These are phyloP conservation scores for Mucor lusitanicus DNA, from an alignment of 371 early-diverging fungal species.

Conservation along the genomic window DNA sequence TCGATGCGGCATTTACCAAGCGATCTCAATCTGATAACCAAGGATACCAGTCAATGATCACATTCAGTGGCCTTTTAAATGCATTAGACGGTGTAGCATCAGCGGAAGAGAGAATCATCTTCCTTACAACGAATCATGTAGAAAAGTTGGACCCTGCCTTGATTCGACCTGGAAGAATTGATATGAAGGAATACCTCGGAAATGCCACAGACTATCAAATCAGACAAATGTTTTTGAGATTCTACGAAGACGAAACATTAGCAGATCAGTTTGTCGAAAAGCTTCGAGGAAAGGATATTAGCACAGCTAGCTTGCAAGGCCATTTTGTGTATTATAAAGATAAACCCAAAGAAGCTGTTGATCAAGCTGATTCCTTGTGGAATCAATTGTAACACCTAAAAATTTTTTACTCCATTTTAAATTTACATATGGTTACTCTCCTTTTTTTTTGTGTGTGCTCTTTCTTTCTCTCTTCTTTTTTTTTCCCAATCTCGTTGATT, in stretches of 20 bases:
- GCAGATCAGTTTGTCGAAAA: conserved; percentile 74
- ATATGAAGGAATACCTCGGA: conserved; percentile 89
- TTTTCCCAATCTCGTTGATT: conserved; percentile 7
- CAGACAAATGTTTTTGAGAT: conserved; percentile 82
- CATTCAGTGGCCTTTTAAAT: conserved; percentile 98
- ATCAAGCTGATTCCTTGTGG: conserved; percentile 41
- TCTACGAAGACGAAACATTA: conserved; percentile 71
- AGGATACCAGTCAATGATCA: conserved; percentile 93
- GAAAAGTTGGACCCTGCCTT: conserved; percentile 97
- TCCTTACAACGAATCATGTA: conserved; percentile 99
- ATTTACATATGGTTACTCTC: background rate
- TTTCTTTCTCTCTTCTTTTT: conserved; percentile 10
- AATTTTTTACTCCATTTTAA: background rate
- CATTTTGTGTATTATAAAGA: conserved; percentile 93
- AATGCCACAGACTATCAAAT: conserved; percentile 83
- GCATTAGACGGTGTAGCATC: conserved; percentile 99
- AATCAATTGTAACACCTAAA: conserved; percentile 20
- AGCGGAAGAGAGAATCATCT: conserved; percentile 95
- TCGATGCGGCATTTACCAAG: conserved; percentile 97
- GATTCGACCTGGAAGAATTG: conserved; percentile 98
- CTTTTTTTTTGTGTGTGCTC: conserved; percentile 1
- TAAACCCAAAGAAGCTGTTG: conserved; percentile 70
- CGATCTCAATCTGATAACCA: conserved; percentile 61
- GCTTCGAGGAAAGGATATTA: conserved; percentile 54
- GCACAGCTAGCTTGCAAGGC: conserved; percentile 92